These are phyloP conservation scores for Pulveroboletus ravenelii DNA, from an alignment of 768 basidiomycete genomes.

Conservation along the genomic window DNA sequence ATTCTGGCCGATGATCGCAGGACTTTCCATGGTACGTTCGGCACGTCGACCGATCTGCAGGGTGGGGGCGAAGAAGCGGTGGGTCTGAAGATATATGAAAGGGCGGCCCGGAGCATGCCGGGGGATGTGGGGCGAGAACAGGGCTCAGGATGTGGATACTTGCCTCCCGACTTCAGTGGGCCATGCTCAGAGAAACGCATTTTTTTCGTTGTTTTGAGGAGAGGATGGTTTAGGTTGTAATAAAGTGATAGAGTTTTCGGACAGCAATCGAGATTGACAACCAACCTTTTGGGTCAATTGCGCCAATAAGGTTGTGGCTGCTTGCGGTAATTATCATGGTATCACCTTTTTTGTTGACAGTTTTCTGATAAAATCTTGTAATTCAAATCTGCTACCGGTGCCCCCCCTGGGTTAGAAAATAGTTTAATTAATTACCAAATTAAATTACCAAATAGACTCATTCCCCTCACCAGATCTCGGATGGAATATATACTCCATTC, in stretches of 20 bases:
- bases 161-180: background rate
- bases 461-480: constrained; percentile 29
- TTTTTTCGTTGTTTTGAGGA: constrained; percentile 4
- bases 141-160: background rate
- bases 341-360: constrained; percentile 22
- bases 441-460: constrained; percentile 26
- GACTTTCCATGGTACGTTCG: constrained; percentile 13
- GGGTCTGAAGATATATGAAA: constrained; percentile 9
- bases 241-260: constrained; percentile 50
- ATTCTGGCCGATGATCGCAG: constrained; percentile 19
- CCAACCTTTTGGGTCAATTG: constrained; percentile 37
- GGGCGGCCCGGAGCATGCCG: constrained; percentile 10
- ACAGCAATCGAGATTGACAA: constrained; percentile 40
- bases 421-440: constrained; percentile 37
- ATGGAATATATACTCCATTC: constrained; percentile 30
- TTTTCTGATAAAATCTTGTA: constrained; percentile 27
- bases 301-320: constrained; percentile 35
- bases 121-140: background rate
- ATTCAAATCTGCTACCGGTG: constrained; percentile 11
- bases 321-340: constrained; percentile 24
- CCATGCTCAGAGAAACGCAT: background rate
- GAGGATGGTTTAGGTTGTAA: constrained; percentile 42
- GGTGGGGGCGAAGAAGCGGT: constrained; percentile 16
- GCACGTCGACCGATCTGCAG: constrained; percentile 21
- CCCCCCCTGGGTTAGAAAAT: constrained; percentile 26